Conservation (phyloP, 2,329 filamentous ascomycete species). For the Aspergillus sergii region DNA sequence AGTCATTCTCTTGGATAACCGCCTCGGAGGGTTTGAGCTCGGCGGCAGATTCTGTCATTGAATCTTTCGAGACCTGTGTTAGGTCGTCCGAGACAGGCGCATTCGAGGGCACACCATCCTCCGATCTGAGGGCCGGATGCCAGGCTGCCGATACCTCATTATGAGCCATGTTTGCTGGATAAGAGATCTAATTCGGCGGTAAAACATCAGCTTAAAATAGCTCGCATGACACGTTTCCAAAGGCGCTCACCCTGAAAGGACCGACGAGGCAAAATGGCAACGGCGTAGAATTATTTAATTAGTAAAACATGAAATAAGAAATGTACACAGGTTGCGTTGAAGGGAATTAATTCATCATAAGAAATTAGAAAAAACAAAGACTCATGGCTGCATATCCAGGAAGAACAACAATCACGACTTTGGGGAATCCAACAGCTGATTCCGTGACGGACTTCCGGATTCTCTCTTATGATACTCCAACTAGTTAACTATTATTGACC, state of each 20-base stretch:
- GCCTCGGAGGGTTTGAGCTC: not conserved
- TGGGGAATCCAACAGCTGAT: not conserved
- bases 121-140: conserved; percentile 59
- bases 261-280: conserved; percentile 19
- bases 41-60: not conserved
- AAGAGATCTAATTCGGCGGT: conserved; percentile 11
- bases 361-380: conserved; percentile 4
- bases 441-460: conserved; percentile 8
- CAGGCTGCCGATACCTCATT: conserved; percentile 44
- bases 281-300: conserved; percentile 6
- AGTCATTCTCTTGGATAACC: not conserved
- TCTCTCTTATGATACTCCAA: not conserved
- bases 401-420: not conserved
- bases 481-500: conserved; percentile 2
- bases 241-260: conserved; percentile 21
- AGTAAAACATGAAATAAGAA: conserved; percentile 14
- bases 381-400: conserved; percentile 10
- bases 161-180: conserved; percentile 27
- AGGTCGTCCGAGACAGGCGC: conserved; percentile 20
- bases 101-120: conserved; percentile 29
- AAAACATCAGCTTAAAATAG: conserved; percentile 15
- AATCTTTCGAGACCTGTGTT: not conserved
- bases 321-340: not conserved
- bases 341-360: conserved; percentile 2
- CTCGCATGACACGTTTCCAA: conserved; percentile 32